Conservation (phyloP, 768 basidiomycete species). For the Boletus reticulatus region DNA sequence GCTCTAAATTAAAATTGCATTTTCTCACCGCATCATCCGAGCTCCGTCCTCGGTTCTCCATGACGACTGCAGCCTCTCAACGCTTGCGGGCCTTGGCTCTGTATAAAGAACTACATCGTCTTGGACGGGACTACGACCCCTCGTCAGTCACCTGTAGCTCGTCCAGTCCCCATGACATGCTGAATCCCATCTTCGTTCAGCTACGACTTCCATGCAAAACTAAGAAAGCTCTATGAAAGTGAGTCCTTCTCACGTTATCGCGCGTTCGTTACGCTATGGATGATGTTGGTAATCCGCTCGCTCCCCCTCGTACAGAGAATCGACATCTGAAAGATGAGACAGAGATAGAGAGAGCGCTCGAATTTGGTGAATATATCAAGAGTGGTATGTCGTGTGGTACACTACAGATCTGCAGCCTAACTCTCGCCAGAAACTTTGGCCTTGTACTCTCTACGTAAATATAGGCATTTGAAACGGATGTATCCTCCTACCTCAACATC, state of each 20-base stretch:
- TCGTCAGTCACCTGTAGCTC: constrained; percentile 46
- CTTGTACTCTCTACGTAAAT: constrained; percentile 79
- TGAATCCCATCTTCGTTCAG: constrained; percentile 36
- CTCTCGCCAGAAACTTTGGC: constrained; percentile 68
- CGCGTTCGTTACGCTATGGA: no score
- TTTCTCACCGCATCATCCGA: no score
- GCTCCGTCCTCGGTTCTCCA: no score
- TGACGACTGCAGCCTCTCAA: constrained; percentile 47
- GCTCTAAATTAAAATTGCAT: no score
- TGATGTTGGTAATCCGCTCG: neutral
- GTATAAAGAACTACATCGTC: constrained; percentile 80
- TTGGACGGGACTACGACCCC: constrained; percentile 82
- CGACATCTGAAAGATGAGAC: constrained; percentile 58
- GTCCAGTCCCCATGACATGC: constrained; percentile 9
- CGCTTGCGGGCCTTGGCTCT: constrained; percentile 66
- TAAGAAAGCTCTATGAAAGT: constrained; percentile 77
- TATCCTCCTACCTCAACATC: constrained; percentile 43
- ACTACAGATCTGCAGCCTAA: neutral
- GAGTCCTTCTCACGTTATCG: constrained; percentile 30
- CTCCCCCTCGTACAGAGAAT: constrained; percentile 50
- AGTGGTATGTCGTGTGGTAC: constrained; percentile 51
- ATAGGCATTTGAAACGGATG: constrained; percentile 73
- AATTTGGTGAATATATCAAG: constrained; percentile 80
- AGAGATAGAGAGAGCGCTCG: constrained; percentile 75
- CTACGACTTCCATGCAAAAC: constrained; percentile 74